Evolutionary conservation across 2,329 filamentous ascomycete genomes (phyloP).

Genomic region (Penicillium concentricum): DNA sequence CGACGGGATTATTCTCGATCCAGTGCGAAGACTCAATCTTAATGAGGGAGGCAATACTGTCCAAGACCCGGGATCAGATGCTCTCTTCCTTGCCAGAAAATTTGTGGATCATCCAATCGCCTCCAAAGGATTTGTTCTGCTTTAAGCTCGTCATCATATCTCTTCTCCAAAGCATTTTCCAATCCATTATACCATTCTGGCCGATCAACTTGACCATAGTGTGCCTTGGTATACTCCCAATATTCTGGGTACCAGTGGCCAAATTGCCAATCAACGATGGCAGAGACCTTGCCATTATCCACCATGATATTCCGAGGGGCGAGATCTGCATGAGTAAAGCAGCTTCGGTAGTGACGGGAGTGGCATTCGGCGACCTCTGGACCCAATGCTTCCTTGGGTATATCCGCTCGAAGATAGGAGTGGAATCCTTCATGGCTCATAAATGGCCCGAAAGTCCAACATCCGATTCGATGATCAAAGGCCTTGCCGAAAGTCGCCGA

Average conservation of each 20-base stretch:
- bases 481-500: neutral
- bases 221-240: slow-evolving; percentile 1
- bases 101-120: neutral
- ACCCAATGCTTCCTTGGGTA: neutral
- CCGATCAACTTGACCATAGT: neutral
- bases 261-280: neutral
- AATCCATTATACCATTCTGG: neutral
- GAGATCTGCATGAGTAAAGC: neutral
- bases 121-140: neutral
- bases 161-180: neutral
- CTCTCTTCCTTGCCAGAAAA: neutral
- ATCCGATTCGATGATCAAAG: neutral
- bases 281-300: neutral
- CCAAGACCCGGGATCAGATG: neutral
- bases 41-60: too few relatives aligned
- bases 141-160: neutral
- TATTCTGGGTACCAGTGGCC: slow-evolving; percentile 1
- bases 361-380: neutral
- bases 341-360: neutral
- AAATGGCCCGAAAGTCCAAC: neutral
- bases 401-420: neutral
- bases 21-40: neutral
- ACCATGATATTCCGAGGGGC: neutral
- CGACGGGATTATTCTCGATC: too few relatives aligned
- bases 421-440: neutral